Conservation (phyloP, 257 asterid genomes). For the Jasminum sambac region DNA sequence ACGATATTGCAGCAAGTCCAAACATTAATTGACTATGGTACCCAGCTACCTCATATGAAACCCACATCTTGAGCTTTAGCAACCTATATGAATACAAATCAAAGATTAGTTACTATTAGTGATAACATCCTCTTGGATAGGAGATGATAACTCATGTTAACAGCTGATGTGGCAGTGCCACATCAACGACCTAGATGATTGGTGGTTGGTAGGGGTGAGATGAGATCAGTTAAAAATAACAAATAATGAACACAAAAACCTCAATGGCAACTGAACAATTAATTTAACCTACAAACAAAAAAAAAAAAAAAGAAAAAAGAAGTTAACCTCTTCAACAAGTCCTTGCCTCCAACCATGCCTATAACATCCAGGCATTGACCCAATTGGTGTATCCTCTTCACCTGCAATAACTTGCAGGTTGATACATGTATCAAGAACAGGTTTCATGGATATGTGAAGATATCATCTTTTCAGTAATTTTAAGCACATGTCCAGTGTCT, state of each 20-base stretch:
- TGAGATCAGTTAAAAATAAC: too few species aligned
- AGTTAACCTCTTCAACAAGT: constrained; percentile 82
- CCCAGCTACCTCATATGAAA: constrained; percentile 8
- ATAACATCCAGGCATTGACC: constrained; percentile 99
- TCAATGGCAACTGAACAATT: too few species aligned
- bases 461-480: background rate
- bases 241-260: too few species aligned
- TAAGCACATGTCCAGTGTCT: too few species aligned
- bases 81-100: constrained; percentile 52
- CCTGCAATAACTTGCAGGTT: constrained; percentile 49
- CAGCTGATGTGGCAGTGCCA: too few species aligned
- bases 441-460: background rate
- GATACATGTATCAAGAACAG: constrained; percentile 10
- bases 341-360: constrained; percentile 99
- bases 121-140: too few species aligned
- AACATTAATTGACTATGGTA: constrained; percentile 10
- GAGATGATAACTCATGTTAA: too few species aligned
- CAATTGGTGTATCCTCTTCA: constrained; percentile 93
- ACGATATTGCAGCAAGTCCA: constrained; percentile 30
- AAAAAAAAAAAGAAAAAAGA: constrained; percentile 19
- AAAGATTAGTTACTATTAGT: too few species aligned
- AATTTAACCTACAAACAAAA: too few species aligned
- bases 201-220: too few species aligned
- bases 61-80: constrained; percentile 93
- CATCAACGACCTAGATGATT: too few species aligned